Base-by-base conservation (phyloP, 441 rosid species). In the Pelargonium australe region DNA sequence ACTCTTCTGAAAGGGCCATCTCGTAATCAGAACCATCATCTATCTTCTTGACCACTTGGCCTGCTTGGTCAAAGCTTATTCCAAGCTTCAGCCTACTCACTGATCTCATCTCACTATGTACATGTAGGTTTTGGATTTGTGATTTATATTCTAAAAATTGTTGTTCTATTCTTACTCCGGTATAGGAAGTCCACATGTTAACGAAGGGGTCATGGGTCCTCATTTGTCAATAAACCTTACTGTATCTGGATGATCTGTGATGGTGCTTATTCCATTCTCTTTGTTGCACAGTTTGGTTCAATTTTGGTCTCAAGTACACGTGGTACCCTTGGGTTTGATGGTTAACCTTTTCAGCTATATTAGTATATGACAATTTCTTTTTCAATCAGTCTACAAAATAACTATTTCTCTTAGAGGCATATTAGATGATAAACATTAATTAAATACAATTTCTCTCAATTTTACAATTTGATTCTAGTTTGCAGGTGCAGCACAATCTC, bases 401-500 rank as follows among this genome's bases (percentile, higher is more conserved):
- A 44, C 49, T 10, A 8, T 10, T 11, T 44, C 63, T 67, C 51
- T 20, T 47, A 10, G 49, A 44, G 13, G 49, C 49, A 10, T 9
- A 44, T 41, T 44, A 11, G 49, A 44, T 44, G 13, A 44, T 44
- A 37, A 37, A 37, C 8, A 37, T 37, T 37, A 5, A 1, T 37
- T 37, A 37, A 5, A 37, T 37, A 6, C 8, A 37, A 37, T 37
- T 37, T 55, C 37, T 45, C 40, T 65, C 28, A 23, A 20, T 72
- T 20, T 53, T 45, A 31, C 43, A 63, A 63, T 65, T 23, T 69
- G 64, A 28, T 66, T 73, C 49, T 78, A 95, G 98, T 92, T 90
- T 82, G 98, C 99, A 65, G 99, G 99, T 68, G 99, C 99, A 58
- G 99, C 99, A 70, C 99, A 95, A 79, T 92, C 98, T 68, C 83